Conservation (phyloP, 768 basidiomycete genomes). For the Trametes villosa region DNA sequence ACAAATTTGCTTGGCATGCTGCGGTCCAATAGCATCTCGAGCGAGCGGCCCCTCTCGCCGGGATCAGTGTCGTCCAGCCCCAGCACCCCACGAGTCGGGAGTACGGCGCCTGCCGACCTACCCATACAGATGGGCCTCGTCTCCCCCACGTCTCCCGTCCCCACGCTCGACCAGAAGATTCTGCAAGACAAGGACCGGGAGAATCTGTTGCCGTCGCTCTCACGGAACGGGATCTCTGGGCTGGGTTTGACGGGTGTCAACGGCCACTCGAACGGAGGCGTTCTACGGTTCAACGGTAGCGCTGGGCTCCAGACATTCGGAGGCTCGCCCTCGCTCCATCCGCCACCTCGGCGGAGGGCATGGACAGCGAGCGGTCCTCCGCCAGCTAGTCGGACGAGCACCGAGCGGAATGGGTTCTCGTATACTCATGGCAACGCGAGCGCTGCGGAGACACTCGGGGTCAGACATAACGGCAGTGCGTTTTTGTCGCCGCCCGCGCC, state of each 20-base stretch:
- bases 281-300: slow-evolving; percentile 30
- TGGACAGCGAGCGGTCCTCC: slow-evolving; percentile 17
- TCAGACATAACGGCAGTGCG: slow-evolving; percentile 26
- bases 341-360: slow-evolving; percentile 33
- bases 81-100: slow-evolving; percentile 26
- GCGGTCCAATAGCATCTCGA: slow-evolving; percentile 43
- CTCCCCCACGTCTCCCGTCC: slow-evolving; percentile 26
- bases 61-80: slow-evolving; percentile 26
- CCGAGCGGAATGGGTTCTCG: slow-evolving; percentile 28
- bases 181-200: slow-evolving; percentile 42
- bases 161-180: slow-evolving; percentile 43
- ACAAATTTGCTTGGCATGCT: slow-evolving; percentile 58
- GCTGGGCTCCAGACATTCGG: slow-evolving; percentile 17
- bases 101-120: slow-evolving; percentile 35
- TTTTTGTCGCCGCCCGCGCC: slow-evolving; percentile 26
- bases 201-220: slow-evolving; percentile 5
- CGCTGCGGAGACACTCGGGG: slow-evolving; percentile 41
- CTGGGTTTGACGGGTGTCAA: slow-evolving; percentile 5
- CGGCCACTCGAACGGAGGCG: slow-evolving; percentile 24
- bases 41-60: slow-evolving; percentile 28
- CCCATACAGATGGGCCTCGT: slow-evolving; percentile 37
- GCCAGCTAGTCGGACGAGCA: slow-evolving; percentile 32
- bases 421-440: slow-evolving; percentile 40
- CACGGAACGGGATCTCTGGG: slow-evolving; percentile 3
- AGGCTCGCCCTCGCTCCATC: slow-evolving; percentile 36